These are phyloP conservation scores for Amoebophrya sp. DNA, from an alignment of 169 alveolate genomes.

Conservation along the genomic window DNA sequence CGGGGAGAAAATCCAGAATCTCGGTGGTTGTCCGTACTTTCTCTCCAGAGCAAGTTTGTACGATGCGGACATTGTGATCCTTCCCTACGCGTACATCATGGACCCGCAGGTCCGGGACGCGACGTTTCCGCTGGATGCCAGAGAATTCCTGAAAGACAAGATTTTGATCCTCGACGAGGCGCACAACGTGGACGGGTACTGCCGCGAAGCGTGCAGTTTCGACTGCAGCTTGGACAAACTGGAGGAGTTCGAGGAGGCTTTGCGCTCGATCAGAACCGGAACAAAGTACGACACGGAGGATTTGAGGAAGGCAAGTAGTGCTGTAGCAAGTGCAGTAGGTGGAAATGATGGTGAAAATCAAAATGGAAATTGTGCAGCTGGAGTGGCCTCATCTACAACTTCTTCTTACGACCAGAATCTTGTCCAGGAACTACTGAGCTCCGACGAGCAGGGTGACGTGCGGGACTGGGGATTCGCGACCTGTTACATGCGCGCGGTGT, in stretches of 20 bases:
- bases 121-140: neutral
- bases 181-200: neutral
- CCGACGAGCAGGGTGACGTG: too few relatives aligned
- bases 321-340: too few relatives aligned
- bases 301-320: too few relatives aligned
- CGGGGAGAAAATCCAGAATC: neutral
- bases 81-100: neutral
- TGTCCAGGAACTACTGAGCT: too few relatives aligned
- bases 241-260: neutral
- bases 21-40: neutral
- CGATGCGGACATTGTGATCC: neutral
- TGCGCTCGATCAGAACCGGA: too few relatives aligned
- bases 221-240: neutral
- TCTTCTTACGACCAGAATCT: too few relatives aligned
- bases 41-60: neutral
- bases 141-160: neutral
- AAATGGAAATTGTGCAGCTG: too few relatives aligned
- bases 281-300: too few relatives aligned
- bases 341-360: too few relatives aligned
- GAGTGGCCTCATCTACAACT: too few relatives aligned
- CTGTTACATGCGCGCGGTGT: neutral
- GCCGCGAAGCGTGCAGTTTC: neutral
- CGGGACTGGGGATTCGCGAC: too few relatives aligned
- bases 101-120: neutral
- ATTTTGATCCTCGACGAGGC: neutral